phyloP scores from a whole-genome alignment of 495 filamentous ascomycete genomes.

The Aspergillus haitiensis region DNA sequence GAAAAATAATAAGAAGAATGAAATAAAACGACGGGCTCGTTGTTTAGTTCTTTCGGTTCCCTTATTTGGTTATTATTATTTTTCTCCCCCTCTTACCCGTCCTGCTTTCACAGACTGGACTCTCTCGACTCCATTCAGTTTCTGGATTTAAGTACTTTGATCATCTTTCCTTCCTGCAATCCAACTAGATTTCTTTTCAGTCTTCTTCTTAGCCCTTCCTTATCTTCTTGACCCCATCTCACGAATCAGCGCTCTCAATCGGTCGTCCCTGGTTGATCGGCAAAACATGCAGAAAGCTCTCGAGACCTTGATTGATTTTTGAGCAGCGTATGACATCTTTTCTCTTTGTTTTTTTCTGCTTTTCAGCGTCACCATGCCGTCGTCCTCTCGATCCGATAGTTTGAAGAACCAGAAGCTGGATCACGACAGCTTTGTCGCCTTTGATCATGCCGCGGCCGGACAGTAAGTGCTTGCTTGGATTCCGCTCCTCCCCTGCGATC shows the following conservation, averaged over 20 bases:
- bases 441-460: constrained; percentile 83
- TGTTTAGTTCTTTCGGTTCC: too few species aligned
- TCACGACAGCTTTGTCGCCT: constrained; percentile 62
- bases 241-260: background rate
- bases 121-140: too few species aligned
- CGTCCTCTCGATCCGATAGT: constrained; percentile 38
- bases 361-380: constrained; percentile 32
- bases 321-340: constrained; percentile 12
- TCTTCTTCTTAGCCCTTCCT: background rate
- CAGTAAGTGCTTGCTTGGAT: constrained; percentile 66
- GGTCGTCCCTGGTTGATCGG: background rate
- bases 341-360: background rate
- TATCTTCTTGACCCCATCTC: background rate
- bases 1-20: too few species aligned
- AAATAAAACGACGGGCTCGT: too few species aligned
- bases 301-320: constrained; percentile 8
- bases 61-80: too few species aligned
- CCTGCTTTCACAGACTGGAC: too few species aligned
- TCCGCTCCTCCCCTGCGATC: constrained; percentile 1
- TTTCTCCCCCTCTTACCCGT: too few species aligned
- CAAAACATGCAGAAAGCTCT: constrained; percentile 23
- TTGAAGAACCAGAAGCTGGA: constrained; percentile 41
- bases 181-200: background rate
- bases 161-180: too few species aligned
- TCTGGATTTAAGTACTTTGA: too few species aligned